Percentiles rank a stretch among this genome's conserved stretches.
These are phyloP conservation scores for Lactifluus volemus DNA, from an alignment of 768 basidiomycete genomes.

Conservation along the genomic window DNA sequence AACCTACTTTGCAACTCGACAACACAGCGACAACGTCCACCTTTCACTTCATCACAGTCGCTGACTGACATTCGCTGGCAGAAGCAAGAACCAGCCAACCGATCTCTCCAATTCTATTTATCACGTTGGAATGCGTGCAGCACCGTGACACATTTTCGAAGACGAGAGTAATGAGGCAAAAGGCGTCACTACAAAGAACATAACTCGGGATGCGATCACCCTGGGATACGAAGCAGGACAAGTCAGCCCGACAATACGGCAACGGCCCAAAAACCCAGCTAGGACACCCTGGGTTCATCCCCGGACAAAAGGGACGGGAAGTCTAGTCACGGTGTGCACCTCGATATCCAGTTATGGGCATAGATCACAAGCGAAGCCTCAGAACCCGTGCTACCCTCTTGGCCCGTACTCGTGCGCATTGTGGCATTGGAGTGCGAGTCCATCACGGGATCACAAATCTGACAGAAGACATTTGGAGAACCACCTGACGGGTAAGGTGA, in stretches of 20 bases:
- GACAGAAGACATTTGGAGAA: background rate
- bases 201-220: background rate
- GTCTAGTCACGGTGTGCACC: too few species aligned
- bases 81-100: background rate
- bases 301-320: too few species aligned
- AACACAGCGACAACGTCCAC: background rate
- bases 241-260: background rate
- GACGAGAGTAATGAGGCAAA: background rate
- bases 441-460: background rate
- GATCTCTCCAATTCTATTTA: background rate
- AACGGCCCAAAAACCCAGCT: background rate
- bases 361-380: background rate
- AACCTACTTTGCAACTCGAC: background rate
- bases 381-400: background rate
- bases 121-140: background rate
- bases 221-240: background rate
- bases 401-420: background rate
- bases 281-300: too few species aligned
- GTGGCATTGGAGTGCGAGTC: background rate
- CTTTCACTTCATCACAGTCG: background rate
- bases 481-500: background rate
- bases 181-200: background rate
- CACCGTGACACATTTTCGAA: conserved; percentile 5
- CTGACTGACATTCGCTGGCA: background rate
- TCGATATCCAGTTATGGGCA: too few species aligned